Evolutionary conservation across 805 yeast genomes (phyloP).

Genomic region (Kuraishia molischiana): DNA sequence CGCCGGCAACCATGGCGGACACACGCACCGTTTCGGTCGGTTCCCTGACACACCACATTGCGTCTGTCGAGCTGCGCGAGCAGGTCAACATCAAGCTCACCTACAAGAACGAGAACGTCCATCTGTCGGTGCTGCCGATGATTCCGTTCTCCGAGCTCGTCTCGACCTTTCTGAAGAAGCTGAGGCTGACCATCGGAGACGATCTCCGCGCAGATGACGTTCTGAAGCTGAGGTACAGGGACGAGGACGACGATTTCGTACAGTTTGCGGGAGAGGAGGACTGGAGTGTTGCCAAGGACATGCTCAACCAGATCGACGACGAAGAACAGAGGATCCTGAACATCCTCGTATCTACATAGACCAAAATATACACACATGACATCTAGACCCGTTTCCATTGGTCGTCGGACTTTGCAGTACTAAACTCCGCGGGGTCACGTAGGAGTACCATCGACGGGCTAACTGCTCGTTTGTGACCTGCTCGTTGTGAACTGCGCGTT

Average conservation of each 20-base stretch:
- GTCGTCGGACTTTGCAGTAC: no score
- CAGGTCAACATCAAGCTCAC: slow-evolving; percentile 16
- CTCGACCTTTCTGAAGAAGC: slow-evolving; percentile 38
- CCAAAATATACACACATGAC: no score
- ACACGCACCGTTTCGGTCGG: background rate
- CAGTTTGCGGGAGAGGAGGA: slow-evolving; percentile 81
- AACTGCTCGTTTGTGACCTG: no score
- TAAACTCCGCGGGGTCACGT: no score
- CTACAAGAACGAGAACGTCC: slow-evolving; percentile 43
- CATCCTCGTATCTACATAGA: slow-evolving; percentile 4
- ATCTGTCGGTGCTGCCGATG: slow-evolving; percentile 45
- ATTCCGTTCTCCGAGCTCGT: slow-evolving; percentile 15
- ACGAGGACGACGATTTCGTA: slow-evolving; percentile 93
- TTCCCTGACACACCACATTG: background rate
- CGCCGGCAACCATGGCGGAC: slow-evolving; percentile 15
- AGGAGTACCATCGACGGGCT: no score
- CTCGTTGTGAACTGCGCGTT: no score
- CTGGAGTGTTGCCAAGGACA: slow-evolving; percentile 76
- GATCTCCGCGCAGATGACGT: slow-evolving; percentile 47
- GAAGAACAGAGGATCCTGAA: slow-evolving; percentile 29
- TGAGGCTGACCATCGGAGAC: slow-evolving; percentile 47
- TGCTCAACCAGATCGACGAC: slow-evolving; percentile 37
- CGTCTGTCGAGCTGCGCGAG: background rate
- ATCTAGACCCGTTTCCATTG: no score
- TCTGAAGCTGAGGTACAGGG: slow-evolving; percentile 66